Evolutionary conservation across 352 stramenopile genomes (phyloP), one percentile per base, ranked within the genome.

Genomic region (Thalassiosira mediterranea): DNA sequence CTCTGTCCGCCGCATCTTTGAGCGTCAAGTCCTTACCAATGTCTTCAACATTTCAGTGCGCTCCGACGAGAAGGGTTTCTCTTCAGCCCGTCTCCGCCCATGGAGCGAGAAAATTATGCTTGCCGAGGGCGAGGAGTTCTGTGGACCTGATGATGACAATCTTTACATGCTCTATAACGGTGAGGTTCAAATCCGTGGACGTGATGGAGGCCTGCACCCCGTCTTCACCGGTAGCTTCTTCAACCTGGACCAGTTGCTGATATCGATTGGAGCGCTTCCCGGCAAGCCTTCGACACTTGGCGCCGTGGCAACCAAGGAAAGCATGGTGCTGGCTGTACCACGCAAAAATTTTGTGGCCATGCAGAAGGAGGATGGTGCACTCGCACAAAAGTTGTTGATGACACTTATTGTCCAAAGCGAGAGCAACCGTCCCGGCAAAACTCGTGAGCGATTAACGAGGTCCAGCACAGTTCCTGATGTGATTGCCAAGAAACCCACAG

Each of bases 61-160:
- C 42, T 37, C 52, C 13, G 29, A 61, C 11, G 52, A 61, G 28
- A 61, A 61, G 52, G 42, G 10, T 13, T 61, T 61, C 28, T 44
- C 52, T 44, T 47, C 52, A 4, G n/a, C 52, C n/a, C 25, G 52
- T 26, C 29, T 61, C 7, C 52, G 29, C 5, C 52, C 52, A 15
- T 61, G 52, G 52, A 26, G n/a, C 19, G 7, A 61, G n/a, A 61
- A 26, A n/a, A 25, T 61, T 17, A 38, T 17, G 21, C 4, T 61
- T 21, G 19, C 15, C 2, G 26, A 5, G 19, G 52, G 52, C 1
- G 52, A 61, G 15, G 28, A 61, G 21, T 28, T 61, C 7, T 34
- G 52, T 47, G 52, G 28, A 5, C n/a, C 19, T 3, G 57, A 66
- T n/a, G 57, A 57, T 59, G 57, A 57, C 57, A 66, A 66, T 29